A percentile compares a stretch with the other conserved stretches of the same genome.
Evolutionary conservation across 495 filamentous ascomycete genomes (phyloP).

Genomic region (Pseudomonodictys pantanalensis): DNA sequence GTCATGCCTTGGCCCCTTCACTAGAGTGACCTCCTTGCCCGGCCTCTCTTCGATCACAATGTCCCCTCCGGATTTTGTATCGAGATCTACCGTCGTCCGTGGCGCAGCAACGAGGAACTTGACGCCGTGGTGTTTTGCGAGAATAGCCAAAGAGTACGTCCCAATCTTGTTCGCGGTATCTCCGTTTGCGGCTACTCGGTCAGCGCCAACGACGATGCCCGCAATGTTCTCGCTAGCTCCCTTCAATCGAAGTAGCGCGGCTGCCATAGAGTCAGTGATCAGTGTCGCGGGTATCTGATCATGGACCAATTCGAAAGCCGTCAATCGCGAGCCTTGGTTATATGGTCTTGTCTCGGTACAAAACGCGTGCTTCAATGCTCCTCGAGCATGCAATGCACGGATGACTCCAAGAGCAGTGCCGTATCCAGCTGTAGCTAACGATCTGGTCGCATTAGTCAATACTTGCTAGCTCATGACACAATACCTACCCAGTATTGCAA

Average conservation of each 20-base stretch:
- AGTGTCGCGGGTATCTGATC: slow-evolving; percentile 90
- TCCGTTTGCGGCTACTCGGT: slow-evolving; percentile 91
- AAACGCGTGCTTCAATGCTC: slow-evolving; percentile 71
- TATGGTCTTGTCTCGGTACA: slow-evolving; percentile 97
- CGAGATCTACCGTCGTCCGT: slow-evolving; percentile 86
- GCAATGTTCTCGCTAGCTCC: slow-evolving; percentile 58
- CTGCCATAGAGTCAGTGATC: slow-evolving; percentile 96
- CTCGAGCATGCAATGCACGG: slow-evolving; percentile 68
- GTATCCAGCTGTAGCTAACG: slow-evolving; percentile 92
- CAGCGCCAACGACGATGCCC: slow-evolving; percentile 89
- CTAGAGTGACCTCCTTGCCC: slow-evolving; percentile 70
- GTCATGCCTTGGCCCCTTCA: slow-evolving; percentile 63
- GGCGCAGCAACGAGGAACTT: slow-evolving; percentile 96
- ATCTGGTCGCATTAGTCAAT: slow-evolving; percentile 50
- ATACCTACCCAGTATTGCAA: slow-evolving; percentile 84
- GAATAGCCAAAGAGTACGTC: slow-evolving; percentile 85
- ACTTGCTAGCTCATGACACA: neutral
- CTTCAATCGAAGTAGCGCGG: slow-evolving; percentile 65
- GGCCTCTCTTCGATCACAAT: slow-evolving; percentile 89
- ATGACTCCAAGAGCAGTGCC: slow-evolving; percentile 94
- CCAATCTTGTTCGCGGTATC: slow-evolving; percentile 99
- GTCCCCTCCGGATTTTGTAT: slow-evolving; percentile 66
- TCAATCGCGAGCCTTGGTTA: slow-evolving; percentile 93
- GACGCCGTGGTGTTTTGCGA: slow-evolving; percentile 79
- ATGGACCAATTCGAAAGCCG: slow-evolving; percentile 91